Evolutionary conservation across 352 stramenopile genomes (phyloP).

Genomic region (Thalassiosira hispida): DNA sequence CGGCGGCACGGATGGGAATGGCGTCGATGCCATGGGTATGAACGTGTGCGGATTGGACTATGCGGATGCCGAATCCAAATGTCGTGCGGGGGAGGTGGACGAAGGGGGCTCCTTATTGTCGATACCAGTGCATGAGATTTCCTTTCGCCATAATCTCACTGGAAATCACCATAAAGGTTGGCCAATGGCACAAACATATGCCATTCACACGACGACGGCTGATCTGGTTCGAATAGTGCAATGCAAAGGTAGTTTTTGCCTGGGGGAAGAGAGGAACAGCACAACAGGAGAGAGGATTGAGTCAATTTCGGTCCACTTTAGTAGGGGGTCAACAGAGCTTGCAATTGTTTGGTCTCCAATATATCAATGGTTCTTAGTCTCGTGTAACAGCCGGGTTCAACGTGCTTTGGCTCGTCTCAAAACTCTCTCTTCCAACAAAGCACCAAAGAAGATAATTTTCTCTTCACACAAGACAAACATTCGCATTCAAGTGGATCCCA

Average conservation of each 20-base stretch:
- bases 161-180: conserved; percentile 5
- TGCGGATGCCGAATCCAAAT: conserved; percentile 31
- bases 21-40: neutral
- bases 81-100: neutral
- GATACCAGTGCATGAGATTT: conserved; percentile 41
- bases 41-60: conserved; percentile 41
- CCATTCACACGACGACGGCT: neutral
- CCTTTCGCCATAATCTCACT: conserved; percentile 13
- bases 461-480: conserved; percentile 34
- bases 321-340: conserved; percentile 19
- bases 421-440: conserved; percentile 12
- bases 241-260: conserved; percentile 43
- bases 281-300: conserved; percentile 24
- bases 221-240: conserved; percentile 25
- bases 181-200: conserved; percentile 39
- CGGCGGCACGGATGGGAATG: neutral
- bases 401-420: conserved; percentile 31
- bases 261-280: conserved; percentile 19
- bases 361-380: conserved; percentile 52
- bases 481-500: conserved; percentile 41
- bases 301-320: conserved; percentile 47
- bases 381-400: conserved; percentile 49
- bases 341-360: conserved; percentile 55
- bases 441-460: conserved; percentile 4
- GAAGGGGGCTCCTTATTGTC: conserved; percentile 20